Evolutionary conservation across 208 protist genomes (phyloP).

Genomic region (Wallacemonas sp.): DNA sequence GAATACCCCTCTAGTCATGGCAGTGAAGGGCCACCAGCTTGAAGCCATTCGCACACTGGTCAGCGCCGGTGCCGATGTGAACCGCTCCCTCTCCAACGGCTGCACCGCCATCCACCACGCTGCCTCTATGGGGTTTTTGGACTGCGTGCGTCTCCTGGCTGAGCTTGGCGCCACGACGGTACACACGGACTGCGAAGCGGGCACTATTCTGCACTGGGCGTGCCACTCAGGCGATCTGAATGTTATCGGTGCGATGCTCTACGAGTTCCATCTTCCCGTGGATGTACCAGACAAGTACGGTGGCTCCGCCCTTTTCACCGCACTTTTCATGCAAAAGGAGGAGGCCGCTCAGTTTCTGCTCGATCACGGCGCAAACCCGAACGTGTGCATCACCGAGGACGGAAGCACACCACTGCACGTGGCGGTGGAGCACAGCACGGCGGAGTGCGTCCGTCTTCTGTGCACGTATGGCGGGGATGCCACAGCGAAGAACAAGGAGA

Average conservation of each 20-base stretch:
- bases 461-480: constrained; percentile 70
- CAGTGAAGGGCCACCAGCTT: constrained; percentile 69
- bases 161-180: constrained; percentile 57
- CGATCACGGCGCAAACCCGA: constrained; percentile 77
- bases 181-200: constrained; percentile 55
- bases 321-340: constrained; percentile 79
- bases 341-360: constrained; percentile 85
- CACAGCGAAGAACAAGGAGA: constrained; percentile 56
- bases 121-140: constrained; percentile 71
- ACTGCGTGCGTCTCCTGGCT: constrained; percentile 63
- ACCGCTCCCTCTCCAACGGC: constrained; percentile 51
- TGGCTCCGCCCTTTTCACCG: constrained; percentile 82
- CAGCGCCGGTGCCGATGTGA: constrained; percentile 70
- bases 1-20: constrained; percentile 86
- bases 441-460: constrained; percentile 71
- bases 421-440: constrained; percentile 74
- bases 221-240: constrained; percentile 78
- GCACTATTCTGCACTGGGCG: constrained; percentile 86
- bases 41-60: constrained; percentile 60
- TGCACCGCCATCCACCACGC: constrained; percentile 80
- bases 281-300: constrained; percentile 75
- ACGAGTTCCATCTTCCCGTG: constrained; percentile 79
- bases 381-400: constrained; percentile 56
- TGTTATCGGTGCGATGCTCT: constrained; percentile 73
- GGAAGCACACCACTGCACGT: constrained; percentile 85